Conservation (phyloP, 106 monocot genomes). For the Narthecium ossifragum region DNA sequence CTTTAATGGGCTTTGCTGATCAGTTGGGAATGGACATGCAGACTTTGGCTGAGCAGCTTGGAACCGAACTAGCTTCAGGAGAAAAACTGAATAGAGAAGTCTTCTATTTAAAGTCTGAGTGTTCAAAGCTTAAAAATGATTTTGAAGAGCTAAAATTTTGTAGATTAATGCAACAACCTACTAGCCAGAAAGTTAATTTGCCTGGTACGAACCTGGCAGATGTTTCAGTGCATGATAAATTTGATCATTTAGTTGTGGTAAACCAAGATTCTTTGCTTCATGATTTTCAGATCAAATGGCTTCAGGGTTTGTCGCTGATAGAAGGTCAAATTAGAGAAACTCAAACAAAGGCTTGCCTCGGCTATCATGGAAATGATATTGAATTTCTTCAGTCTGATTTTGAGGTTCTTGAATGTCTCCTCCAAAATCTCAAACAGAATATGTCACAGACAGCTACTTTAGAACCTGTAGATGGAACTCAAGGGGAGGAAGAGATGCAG, state of each 20-base stretch:
- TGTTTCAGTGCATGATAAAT: constrained; percentile 2
- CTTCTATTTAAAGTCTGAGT: constrained; percentile 67
- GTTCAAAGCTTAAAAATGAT: constrained; percentile 57
- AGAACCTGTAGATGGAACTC: constrained; percentile 5
- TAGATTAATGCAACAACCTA: constrained; percentile 20
- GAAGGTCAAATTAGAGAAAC: constrained; percentile 63
- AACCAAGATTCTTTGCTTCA: neutral
- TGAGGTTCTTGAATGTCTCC: constrained; percentile 38
- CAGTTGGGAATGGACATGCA: constrained; percentile 69
- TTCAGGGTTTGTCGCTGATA: constrained; percentile 49
- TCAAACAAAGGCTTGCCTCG: constrained; percentile 43
- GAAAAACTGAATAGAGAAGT: constrained; percentile 61
- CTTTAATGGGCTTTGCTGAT: constrained; percentile 51
- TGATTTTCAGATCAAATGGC: constrained; percentile 31
- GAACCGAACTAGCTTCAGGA: constrained; percentile 57
- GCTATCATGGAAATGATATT: constrained; percentile 28
- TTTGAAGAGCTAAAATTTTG: constrained; percentile 51
- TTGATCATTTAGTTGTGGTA: constrained; percentile 18
- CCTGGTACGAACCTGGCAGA: constrained; percentile 3
- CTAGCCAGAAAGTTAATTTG: constrained; percentile 10
- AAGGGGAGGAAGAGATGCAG: constrained; percentile 10
- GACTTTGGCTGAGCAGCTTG: constrained; percentile 47
- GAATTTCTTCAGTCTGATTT: constrained; percentile 55
- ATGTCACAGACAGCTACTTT: constrained; percentile 13
- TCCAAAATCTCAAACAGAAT: constrained; percentile 52